Conservation (phyloP, 257 asterid species). For the Ocimum tenuiflorum region DNA sequence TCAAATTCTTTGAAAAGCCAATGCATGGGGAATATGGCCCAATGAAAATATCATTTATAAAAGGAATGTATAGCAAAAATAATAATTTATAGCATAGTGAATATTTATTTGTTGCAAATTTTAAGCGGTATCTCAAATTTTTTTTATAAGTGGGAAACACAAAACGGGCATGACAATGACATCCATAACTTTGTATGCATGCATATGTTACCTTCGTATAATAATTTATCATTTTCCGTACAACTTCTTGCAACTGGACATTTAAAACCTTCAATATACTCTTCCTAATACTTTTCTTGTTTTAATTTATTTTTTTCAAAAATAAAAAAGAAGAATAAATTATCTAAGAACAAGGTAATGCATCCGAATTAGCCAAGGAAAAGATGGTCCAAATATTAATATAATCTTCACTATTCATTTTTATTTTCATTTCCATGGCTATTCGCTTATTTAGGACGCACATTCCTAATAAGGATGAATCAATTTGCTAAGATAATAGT, state of each 20-base stretch:
- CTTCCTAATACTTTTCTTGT: not conserved
- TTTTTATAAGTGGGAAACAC: not conserved
- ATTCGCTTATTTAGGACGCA: not conserved
- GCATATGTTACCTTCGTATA: no score
- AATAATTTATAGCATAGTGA: not conserved
- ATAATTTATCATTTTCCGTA: not conserved
- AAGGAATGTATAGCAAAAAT: no score
- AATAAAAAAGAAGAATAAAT: not conserved
- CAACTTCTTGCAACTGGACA: constrained; percentile 4
- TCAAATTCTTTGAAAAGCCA: no score
- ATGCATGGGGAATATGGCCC: no score
- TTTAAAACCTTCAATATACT: not conserved
- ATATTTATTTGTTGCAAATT: not conserved
- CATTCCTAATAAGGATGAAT: not conserved
- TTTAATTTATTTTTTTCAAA: not conserved
- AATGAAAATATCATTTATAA: no score
- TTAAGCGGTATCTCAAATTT: not conserved
- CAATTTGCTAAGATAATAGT: no score
- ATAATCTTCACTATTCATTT: no score
- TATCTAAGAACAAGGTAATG: not conserved
- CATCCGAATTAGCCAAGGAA: not conserved
- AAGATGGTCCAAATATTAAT: no score
- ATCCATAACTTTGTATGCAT: not conserved
- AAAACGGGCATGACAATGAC: constrained; percentile 8
- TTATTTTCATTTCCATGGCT: not conserved